Conservation (phyloP, 257 asterid species). For the Solanum pinnatisectum region DNA sequence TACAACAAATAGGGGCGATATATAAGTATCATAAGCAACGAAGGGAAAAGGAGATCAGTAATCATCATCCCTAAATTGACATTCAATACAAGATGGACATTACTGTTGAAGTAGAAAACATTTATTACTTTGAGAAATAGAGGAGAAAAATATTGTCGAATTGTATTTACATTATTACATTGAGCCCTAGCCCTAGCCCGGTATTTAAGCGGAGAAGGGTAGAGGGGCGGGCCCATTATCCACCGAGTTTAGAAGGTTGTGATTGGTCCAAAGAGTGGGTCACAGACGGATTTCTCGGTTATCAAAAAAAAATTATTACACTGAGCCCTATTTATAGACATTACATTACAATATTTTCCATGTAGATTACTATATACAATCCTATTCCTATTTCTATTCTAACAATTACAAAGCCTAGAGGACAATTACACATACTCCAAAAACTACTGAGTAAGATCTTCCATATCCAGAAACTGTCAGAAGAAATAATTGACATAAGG, state of each 20-base stretch:
- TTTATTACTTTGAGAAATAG: not conserved
- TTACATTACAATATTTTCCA: not conserved
- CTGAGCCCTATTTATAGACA: too few species aligned
- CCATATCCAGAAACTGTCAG: not conserved
- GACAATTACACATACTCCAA: not conserved
- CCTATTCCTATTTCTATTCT: not conserved
- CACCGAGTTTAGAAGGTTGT: too few species aligned
- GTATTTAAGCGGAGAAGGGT: too few species aligned
- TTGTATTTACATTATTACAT: too few species aligned
- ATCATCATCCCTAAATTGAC: not conserved
- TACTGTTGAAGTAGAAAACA: not conserved
- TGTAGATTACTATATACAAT: not conserved
- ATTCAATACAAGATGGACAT: not conserved
- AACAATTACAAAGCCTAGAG: not conserved
- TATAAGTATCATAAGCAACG: not conserved
- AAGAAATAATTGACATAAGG: not conserved
- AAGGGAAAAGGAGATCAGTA: not conserved
- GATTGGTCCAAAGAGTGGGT: too few species aligned
- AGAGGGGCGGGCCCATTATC: too few species aligned
- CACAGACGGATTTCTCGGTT: too few species aligned
- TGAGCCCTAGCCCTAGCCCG: too few species aligned
- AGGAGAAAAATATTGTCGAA: not conserved
- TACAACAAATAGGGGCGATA: not conserved
- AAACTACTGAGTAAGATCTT: not conserved
- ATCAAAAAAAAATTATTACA: too few species aligned